These are phyloP conservation scores for Theileria annulata DNA, from an alignment of 169 alveolate genomes.

Conservation along the genomic window DNA sequence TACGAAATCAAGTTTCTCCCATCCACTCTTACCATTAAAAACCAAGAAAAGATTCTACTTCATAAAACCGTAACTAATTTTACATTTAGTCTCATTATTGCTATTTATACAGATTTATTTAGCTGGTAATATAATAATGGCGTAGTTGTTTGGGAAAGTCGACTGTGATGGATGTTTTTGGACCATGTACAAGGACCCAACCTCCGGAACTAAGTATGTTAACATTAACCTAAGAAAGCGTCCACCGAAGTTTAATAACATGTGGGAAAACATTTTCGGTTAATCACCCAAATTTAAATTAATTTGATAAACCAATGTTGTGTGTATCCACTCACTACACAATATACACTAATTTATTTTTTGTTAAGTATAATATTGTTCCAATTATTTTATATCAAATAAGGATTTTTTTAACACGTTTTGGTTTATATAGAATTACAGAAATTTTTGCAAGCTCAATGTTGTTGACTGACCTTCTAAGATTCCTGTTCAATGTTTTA, in stretches of 20 bases:
- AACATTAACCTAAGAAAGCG: conserved; percentile 39
- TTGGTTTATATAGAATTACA: neutral
- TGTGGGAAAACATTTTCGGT: conserved; percentile 48
- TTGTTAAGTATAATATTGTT: neutral
- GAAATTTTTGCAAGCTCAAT: neutral
- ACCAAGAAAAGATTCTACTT: conserved; percentile 33
- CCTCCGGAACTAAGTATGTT: conserved; percentile 28
- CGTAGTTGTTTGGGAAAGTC: conserved; percentile 42
- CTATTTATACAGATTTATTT: neutral
- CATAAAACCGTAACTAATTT: neutral
- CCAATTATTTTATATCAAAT: conserved; percentile 3
- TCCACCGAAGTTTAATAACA: conserved; percentile 26
- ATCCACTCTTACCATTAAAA: conserved; percentile 36
- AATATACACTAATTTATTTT: neutral
- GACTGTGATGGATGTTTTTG: conserved; percentile 64
- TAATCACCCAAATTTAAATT: conserved; percentile 14
- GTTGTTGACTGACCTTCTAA: conserved; percentile 10
- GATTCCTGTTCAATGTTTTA: conserved; percentile 27
- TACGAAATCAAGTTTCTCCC: conserved; percentile 48
- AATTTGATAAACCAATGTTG: neutral
- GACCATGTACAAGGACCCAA: conserved; percentile 46
- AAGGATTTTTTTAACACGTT: neutral
- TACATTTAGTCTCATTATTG: neutral
- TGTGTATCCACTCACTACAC: neutral
- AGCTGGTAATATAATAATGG: neutral